Base-by-base conservation (phyloP, 441 rosid species). In the Mallotus japonicus region DNA sequence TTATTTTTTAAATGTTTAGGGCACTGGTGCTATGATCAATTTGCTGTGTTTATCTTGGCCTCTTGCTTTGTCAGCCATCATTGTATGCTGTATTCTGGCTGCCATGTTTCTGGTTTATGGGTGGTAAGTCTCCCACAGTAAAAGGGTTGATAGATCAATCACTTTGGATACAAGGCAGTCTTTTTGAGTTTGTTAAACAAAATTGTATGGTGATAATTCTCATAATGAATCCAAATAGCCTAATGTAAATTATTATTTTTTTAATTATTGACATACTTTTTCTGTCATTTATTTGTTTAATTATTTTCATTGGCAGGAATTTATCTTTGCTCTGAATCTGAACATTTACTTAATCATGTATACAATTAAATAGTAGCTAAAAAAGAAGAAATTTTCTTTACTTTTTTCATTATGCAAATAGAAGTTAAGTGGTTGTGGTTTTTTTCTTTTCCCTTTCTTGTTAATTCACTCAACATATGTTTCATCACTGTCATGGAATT, bases 31-130 rank as follows among this genome's bases (percentile, higher is more conserved):
- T 59, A 78, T 86, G 73, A 75, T 86, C 71, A 81, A 84, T 78
- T 83, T 86, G 78, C 78, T 87, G 71, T 77, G 64, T 73, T 78
- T 87, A 70, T 84, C 91, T 46, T 83, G 91, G 88, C 79, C 89
- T 19, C 87, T 87, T 37, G 76, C 91, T 17, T 62, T 84, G 53
- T 83, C 91, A 60, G 76, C 91, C 34, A 44, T 86, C 76, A 44
- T 82, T 22, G 51, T 78, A 74, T 84, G 89, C 81, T 83, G 37
- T 57, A 51, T 80, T 67, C 76, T 86, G 54, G 80, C 85, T 28
- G 60, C 77, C 19, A 28, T 80, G 28, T 75, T 83, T 79, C 67
- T 78, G 44, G 73, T 84, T 70, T 87, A 84, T 77, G 87, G 84
- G 84, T 67, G 65, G 89, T 87, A 72, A 79, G 88, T 46, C 71